A percentile compares a stretch with the other conserved stretches of the same genome.
phyloP scores from a whole-genome alignment of 768 basidiomycete species.

The Leccinum disarticulatum region DNA sequence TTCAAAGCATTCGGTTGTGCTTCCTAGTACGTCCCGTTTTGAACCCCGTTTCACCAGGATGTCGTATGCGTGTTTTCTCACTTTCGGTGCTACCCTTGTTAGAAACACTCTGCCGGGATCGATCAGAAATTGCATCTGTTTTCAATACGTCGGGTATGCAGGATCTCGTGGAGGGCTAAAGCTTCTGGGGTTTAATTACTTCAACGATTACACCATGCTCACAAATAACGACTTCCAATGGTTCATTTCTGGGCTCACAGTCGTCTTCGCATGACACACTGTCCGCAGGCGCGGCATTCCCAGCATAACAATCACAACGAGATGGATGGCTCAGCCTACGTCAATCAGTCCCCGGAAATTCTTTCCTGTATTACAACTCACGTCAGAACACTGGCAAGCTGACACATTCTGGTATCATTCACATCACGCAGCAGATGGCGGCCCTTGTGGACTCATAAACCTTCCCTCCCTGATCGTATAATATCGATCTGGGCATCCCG shows the following conservation, averaged over 20 bases:
- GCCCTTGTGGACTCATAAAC: conserved; percentile 41
- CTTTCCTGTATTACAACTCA: conserved; percentile 36
- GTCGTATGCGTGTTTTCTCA: background rate
- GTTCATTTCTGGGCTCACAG: background rate
- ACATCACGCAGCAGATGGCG: conserved; percentile 32
- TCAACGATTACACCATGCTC: conserved; percentile 22
- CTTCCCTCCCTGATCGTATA: conserved; percentile 33
- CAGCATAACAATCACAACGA: conserved; percentile 21
- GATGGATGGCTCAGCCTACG: conserved; percentile 33
- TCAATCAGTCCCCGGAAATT: conserved; percentile 37
- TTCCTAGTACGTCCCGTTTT: background rate
- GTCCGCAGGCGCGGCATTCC: conserved; percentile 26
- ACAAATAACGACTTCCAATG: conserved; percentile 21
- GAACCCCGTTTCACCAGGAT: background rate
- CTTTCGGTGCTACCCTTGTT: conserved; percentile 34
- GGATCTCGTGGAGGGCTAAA: conserved; percentile 9
- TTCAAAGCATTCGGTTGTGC: background rate
- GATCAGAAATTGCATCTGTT: background rate
- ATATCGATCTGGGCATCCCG: conserved; percentile 6
- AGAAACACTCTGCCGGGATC: conserved; percentile 41
- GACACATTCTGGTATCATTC: conserved; percentile 42
- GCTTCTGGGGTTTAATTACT: conserved; percentile 9
- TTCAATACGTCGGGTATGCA: no score
- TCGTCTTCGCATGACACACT: background rate
- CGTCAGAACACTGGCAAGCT: conserved; percentile 24